Conservation (phyloP, 1,284 basidiomycete species). For the Rhodotorula sp. region DNA sequence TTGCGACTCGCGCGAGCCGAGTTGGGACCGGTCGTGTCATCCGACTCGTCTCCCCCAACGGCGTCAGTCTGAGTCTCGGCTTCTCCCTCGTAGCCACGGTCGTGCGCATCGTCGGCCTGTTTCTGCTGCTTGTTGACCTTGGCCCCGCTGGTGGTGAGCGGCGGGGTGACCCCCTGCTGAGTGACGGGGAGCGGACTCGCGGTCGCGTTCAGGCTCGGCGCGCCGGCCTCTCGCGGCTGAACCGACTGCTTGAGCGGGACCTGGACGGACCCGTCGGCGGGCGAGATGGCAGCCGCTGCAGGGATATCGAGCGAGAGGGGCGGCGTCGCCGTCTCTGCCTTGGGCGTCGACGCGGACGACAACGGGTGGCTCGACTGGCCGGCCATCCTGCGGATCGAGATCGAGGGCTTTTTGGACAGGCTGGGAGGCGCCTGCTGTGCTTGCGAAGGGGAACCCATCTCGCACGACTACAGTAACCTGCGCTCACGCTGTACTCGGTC, state of each 20-base stretch:
- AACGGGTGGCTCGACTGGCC: not conserved
- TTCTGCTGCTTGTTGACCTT: constrained; percentile 1
- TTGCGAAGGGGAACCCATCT: too few species aligned
- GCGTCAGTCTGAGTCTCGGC: constrained; percentile 38
- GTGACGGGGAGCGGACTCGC: constrained; percentile 10
- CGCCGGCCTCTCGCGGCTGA: constrained; percentile 20
- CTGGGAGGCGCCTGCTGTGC: not conserved
- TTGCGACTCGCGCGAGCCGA: too few species aligned
- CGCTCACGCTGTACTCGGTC: too few species aligned
- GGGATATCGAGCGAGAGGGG: constrained; percentile 15
- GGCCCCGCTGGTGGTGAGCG: constrained; percentile 9
- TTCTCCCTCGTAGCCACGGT: constrained; percentile 36
- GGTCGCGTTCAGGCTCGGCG: constrained; percentile 30
- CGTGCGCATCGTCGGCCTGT: constrained; percentile 8
- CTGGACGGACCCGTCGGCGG: not conserved
- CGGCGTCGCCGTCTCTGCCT: not conserved
- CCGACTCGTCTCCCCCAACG: constrained; percentile 29
- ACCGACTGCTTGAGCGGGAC: constrained; percentile 21
- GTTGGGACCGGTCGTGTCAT: not conserved
- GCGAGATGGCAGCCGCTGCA: not conserved
- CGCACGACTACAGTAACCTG: too few species aligned
- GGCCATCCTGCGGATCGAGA: constrained; percentile 23
- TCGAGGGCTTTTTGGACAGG: not conserved
- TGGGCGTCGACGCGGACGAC: not conserved
- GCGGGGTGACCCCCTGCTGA: constrained; percentile 14